A percentile compares a stretch with the other conserved stretches of the same genome.
Evolutionary conservation across 345 rosid genomes (phyloP).

Genomic region (Dovyalis caffra): DNA sequence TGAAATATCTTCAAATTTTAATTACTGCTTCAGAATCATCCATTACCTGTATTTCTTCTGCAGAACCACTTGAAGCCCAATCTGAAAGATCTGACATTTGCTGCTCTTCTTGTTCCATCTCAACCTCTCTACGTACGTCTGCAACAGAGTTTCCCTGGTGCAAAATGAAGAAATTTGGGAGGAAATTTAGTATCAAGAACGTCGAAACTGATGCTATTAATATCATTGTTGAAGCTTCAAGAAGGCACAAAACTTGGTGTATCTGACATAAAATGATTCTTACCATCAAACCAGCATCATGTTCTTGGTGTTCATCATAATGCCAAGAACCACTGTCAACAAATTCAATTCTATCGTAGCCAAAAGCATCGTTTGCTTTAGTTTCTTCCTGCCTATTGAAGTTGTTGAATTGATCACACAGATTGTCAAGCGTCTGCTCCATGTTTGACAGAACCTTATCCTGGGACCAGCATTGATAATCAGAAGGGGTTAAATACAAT

Average conservation of each 20-base stretch:
- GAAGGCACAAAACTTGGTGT: background rate
- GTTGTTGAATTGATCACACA: slow-evolving; percentile 54
- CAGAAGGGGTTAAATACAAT: no score
- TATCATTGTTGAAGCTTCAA: background rate
- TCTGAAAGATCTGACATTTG: slow-evolving; percentile 96
- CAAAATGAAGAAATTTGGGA: slow-evolving; percentile 13
- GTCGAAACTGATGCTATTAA: background rate
- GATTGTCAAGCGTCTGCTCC: slow-evolving; percentile 80
- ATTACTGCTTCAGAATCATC: background rate
- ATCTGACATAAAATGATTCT: slow-evolving; percentile 4
- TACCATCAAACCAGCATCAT: slow-evolving; percentile 40
- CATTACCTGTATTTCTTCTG: slow-evolving; percentile 70
- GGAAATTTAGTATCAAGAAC: background rate
- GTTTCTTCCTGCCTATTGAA: slow-evolving; percentile 36
- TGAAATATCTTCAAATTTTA: background rate
- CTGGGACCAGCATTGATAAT: no score
- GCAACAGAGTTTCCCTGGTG: slow-evolving; percentile 43
- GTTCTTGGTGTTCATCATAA: slow-evolving; percentile 70
- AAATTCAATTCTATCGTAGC: slow-evolving; percentile 41
- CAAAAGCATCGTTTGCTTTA: slow-evolving; percentile 36
- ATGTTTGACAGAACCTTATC: slow-evolving; percentile 75
- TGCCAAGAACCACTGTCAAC: slow-evolving; percentile 83
- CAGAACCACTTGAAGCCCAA: slow-evolving; percentile 86
- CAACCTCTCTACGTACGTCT: no score
- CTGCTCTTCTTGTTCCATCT: slow-evolving; percentile 76